A percentile compares a stretch with the other conserved stretches of the same genome.
These are phyloP conservation scores for Boletellus deceptivus DNA, from an alignment of 1,284 basidiomycete genomes.

Conservation along the genomic window DNA sequence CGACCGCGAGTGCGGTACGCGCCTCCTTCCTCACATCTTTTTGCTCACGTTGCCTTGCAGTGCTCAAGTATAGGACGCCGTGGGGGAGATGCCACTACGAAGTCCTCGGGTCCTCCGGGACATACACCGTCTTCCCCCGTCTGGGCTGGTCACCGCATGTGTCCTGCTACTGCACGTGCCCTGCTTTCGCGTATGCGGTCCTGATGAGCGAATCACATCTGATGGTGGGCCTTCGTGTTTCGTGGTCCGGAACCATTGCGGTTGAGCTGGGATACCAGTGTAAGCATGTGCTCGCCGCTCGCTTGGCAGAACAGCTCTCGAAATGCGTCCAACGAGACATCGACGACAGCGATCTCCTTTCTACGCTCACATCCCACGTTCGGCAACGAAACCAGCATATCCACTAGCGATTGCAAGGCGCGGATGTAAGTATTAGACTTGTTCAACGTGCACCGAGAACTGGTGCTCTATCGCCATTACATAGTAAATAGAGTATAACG, in stretches of 20 bases:
- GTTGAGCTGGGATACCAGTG: slow-evolving; percentile 45
- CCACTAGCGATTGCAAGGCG: slow-evolving; percentile 3
- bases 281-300: slow-evolving; percentile 71
- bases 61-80: slow-evolving; percentile 57
- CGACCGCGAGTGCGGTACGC: slow-evolving; percentile 59
- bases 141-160: slow-evolving; percentile 38
- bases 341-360: slow-evolving; percentile 46
- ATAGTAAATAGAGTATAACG: slow-evolving; percentile 27
- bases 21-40: neutral
- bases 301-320: slow-evolving; percentile 53
- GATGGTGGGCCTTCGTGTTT: slow-evolving; percentile 48
- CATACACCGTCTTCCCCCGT: slow-evolving; percentile 59
- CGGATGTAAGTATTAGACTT: slow-evolving; percentile 13
- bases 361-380: slow-evolving; percentile 28
- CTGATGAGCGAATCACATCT: slow-evolving; percentile 55
- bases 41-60: slow-evolving; percentile 35
- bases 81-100: slow-evolving; percentile 61
- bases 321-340: slow-evolving; percentile 50
- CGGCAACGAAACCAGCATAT: slow-evolving; percentile 3
- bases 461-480: slow-evolving; percentile 21
- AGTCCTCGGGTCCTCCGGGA: slow-evolving; percentile 61
- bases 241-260: neutral
- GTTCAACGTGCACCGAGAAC: slow-evolving; percentile 4
- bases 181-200: slow-evolving; percentile 64
- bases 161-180: slow-evolving; percentile 68